Percentiles rank a stretch among this genome's conserved stretches.
Evolutionary conservation across 331 rosid genomes (phyloP).

Genomic region (Malus hybrid): DNA sequence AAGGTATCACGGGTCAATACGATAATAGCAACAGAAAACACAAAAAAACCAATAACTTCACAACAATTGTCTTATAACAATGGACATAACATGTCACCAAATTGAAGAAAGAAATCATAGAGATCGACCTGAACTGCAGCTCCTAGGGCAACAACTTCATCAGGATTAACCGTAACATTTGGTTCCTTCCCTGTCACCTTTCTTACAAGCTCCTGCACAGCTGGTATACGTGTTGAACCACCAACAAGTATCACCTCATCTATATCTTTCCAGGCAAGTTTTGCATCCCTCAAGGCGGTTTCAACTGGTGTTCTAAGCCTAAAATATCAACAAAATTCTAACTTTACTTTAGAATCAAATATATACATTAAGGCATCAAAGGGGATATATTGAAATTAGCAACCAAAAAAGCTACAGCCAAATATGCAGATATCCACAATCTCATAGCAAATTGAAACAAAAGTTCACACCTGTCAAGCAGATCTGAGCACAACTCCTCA

Average conservation of each 20-base stretch:
- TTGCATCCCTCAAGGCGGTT: slow-evolving; percentile 32
- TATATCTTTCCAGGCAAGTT: slow-evolving; percentile 28
- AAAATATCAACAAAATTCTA: background rate
- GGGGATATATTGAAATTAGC: background rate
- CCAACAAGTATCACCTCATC: slow-evolving; percentile 35
- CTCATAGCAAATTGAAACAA: background rate
- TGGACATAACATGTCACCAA: background rate
- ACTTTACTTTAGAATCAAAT: background rate
- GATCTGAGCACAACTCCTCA: slow-evolving; percentile 34
- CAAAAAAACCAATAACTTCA: background rate
- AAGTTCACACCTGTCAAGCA: slow-evolving; percentile 26
- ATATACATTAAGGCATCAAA: background rate
- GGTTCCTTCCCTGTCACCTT: slow-evolving; percentile 34
- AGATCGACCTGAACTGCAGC: slow-evolving; percentile 30
- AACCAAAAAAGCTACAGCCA: background rate
- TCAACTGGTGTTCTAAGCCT: slow-evolving; percentile 30
- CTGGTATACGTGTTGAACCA: slow-evolving; percentile 38
- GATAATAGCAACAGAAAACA: background rate
- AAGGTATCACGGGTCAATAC: background rate
- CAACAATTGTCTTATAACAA: background rate
- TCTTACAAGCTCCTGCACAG: slow-evolving; percentile 32
- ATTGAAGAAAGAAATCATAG: background rate
- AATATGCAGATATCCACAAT: background rate
- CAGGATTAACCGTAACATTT: slow-evolving; percentile 34
- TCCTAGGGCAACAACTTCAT: slow-evolving; percentile 34